Base-by-base conservation (phyloP, 768 basidiomycete species). In the Paxillus ammoniavirescens region DNA sequence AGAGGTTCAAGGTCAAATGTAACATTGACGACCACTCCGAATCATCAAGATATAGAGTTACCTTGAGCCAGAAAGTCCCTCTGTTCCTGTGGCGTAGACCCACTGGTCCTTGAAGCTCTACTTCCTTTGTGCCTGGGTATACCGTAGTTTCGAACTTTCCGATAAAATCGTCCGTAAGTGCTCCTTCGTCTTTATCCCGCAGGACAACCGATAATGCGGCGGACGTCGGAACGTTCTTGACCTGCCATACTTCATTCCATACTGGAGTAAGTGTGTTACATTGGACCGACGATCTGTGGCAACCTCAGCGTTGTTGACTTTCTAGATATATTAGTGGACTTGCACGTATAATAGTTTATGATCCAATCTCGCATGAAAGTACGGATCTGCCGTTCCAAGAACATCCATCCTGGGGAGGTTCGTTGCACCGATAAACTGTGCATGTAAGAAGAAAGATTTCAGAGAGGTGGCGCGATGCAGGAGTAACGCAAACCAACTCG, bases 191-290 rank as follows among this genome's bases (percentile, higher is more conserved):
- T 61, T 90, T 89, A 65, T 89, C 86, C 52, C 82, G 67, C n/a
- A 91, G 73, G 41, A 79, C 70, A n/a, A 90, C 80, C 5, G 71
- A 65, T 8, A 91, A 68, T 23, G 72, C 74, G 8, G 87, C 87
- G n/a, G 72, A 77, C 5, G 64, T 66, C 0, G 89, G 89, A 13
- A 91, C 88, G 61, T 87, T 89, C 70, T 83, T 86, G 56, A 91
- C 70, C 33, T 73, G 71, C 89, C 89, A 91, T 8, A 74, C 56
- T 63, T 89, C 89, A 61, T 91, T 86, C 89, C 89, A 91, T 17
- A 87, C 83, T 0, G 89, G 89, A 0, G 72, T 59, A 17, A 83
- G 66, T 7, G 82, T 83, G 43, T 81, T 73, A 12, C 68, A 50
- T 59, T 86, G 76, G 9, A 91, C 84, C 0, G 83, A 80, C 0